Conservation (phyloP, 495 filamentous ascomycete species). For the Lineolata rhizophorae region DNA sequence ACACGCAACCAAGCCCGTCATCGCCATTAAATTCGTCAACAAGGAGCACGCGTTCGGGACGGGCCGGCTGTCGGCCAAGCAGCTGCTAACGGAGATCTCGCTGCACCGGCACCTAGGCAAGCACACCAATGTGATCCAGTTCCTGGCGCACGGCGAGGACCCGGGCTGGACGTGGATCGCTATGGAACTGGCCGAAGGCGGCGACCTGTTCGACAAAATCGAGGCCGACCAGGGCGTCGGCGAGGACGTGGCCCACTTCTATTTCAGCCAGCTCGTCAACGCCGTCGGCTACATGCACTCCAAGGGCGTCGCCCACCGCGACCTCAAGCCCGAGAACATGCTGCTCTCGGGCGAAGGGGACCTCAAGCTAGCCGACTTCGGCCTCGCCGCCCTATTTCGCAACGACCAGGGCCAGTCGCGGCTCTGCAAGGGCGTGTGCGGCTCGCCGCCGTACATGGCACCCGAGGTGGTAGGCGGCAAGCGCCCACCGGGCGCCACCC, state of each 20-base stretch:
- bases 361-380: conserved; percentile 93
- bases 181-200: conserved; percentile 91
- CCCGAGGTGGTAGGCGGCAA: conserved; percentile 45
- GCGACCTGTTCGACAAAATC: conserved; percentile 98
- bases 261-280: conserved; percentile 78
- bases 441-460: conserved; percentile 91
- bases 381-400: conserved; percentile 68
- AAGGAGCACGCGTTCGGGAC: conserved; percentile 78
- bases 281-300: conserved; percentile 91
- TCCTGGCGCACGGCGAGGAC: conserved; percentile 74
- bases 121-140: conserved; percentile 84
- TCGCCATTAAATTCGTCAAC: conserved; percentile 97
- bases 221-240: conserved; percentile 85
- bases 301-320: conserved; percentile 22
- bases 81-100: conserved; percentile 71
- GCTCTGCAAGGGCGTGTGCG: conserved; percentile 69
- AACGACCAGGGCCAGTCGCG: conserved; percentile 66
- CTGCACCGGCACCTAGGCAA: conserved; percentile 71
- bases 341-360: conserved; percentile 49
- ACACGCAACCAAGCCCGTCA: conserved; percentile 45
- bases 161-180: conserved; percentile 88
- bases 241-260: conserved; percentile 86
- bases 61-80: conserved; percentile 71
- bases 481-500: background rate
- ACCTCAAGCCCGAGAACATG: conserved; percentile 24